Evolutionary conservation across 352 stramenopile genomes (phyloP).

Genomic region (Pythium insidiosum): DNA sequence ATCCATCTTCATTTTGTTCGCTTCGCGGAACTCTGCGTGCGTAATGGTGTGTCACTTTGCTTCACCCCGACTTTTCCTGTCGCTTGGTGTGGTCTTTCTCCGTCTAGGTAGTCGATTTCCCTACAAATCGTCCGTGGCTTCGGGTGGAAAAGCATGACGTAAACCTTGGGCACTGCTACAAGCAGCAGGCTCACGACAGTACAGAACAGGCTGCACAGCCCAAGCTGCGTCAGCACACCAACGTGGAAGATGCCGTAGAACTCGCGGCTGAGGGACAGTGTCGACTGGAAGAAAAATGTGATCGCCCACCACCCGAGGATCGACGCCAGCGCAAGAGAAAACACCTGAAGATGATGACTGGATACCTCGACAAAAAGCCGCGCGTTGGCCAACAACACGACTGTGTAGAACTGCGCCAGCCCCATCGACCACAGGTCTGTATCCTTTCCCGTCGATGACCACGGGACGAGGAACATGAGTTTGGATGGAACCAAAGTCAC

Average conservation of each 20-base stretch:
- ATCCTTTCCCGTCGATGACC: slow-evolving; percentile 38
- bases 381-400: slow-evolving; percentile 47
- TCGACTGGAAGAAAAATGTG: slow-evolving; percentile 35
- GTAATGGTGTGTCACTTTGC: neutral
- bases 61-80: slow-evolving; percentile 1
- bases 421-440: slow-evolving; percentile 64
- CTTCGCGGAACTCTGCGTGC: too few species aligned
- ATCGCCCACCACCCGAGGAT: slow-evolving; percentile 42
- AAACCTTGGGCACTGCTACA: slow-evolving; percentile 23
- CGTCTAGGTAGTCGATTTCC: slow-evolving; percentile 28
- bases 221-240: slow-evolving; percentile 28
- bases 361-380: slow-evolving; percentile 44
- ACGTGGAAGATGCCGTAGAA: slow-evolving; percentile 51
- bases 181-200: slow-evolving; percentile 18
- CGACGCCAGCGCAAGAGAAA: slow-evolving; percentile 24
- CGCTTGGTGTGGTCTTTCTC: too few species aligned
- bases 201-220: slow-evolving; percentile 28
- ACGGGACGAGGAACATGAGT: slow-evolving; percentile 31
- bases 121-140: slow-evolving; percentile 37
- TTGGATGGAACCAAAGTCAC: slow-evolving; percentile 52
- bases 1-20: too few species aligned
- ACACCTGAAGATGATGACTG: slow-evolving; percentile 13
- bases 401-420: slow-evolving; percentile 51
- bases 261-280: slow-evolving; percentile 43
- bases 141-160: slow-evolving; percentile 26